Evolutionary conservation across 352 stramenopile genomes (phyloP), one percentile per base, ranked within the genome.

Genomic region (Phytophthora lateralis): DNA sequence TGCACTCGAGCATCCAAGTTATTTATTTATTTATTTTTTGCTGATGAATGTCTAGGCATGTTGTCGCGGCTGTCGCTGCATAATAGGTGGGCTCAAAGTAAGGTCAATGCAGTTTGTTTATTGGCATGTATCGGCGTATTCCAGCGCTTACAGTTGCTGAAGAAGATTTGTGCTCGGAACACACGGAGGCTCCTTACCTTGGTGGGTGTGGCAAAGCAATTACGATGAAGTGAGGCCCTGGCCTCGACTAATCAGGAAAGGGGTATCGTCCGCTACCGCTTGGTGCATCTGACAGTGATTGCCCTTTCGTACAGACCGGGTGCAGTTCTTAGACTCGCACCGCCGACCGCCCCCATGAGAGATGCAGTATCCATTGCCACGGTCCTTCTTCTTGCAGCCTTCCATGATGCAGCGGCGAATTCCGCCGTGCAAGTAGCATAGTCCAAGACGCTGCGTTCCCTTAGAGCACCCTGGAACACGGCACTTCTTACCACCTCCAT

Each of bases 301-400:
- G n/a, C 85, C 85, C 30, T 90, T 91, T 5, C 82, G 81, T 27
- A 91, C 81, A 0, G 80, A 91, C 7, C 82, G 78, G 10, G 71
- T 76, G 55, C 88, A 96, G 17, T 66, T 71, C 0, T 69, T 30
- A 26, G 76, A 66, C 20, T 85, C 78, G 46, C 88, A 96, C 0
- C 85, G 82, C 11, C 84, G 75, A 3, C 88, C 88, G 18, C 85
- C 83, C 30, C 85, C 85, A 42, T 94, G 85, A 1, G 81, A 86
- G 57, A 93, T 90, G 67, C 85, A 94, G 44, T 87, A 91, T 9
- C 83, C 85, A 32, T 93, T 93, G 39, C 85, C 85, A 18, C 85
- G 79, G 50, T 92, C 85, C 51, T 92, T 92, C 64, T 92, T 92
- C 56, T 84, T 88, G 55, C 85, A 94, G 4, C 82, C 81, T 55